phyloP scores from a whole-genome alignment of 2,329 filamentous ascomycete genomes.

The Hypoxylon sp. region DNA sequence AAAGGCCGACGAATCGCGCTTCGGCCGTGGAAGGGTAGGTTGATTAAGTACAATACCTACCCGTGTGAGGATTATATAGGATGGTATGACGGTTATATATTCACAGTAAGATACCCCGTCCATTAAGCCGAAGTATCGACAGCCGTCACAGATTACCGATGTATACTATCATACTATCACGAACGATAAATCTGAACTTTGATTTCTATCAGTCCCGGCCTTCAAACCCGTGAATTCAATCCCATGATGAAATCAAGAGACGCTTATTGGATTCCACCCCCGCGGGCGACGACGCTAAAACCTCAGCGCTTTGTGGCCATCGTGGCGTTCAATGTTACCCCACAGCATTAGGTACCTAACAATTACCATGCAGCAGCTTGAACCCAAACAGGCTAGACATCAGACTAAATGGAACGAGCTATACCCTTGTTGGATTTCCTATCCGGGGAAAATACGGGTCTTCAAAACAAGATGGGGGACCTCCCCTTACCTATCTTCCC shows the following conservation, averaged over 20 bases:
- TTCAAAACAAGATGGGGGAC: slow-evolving; percentile 3
- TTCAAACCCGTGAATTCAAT: slow-evolving; percentile 19
- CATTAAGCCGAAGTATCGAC: slow-evolving; percentile 21
- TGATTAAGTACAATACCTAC: neutral
- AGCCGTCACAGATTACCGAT: neutral
- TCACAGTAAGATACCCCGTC: slow-evolving; percentile 24
- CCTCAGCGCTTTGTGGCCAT: slow-evolving; percentile 9
- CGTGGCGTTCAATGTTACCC: too few relatives aligned
- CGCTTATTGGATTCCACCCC: slow-evolving; percentile 36
- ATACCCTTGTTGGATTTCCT: slow-evolving; percentile 20
- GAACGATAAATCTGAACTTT: slow-evolving; percentile 2
- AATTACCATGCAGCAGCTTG: slow-evolving; percentile 5
- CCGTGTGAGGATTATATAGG: neutral
- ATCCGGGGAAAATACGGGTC: slow-evolving; percentile 31
- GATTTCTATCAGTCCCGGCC: neutral
- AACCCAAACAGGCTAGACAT: slow-evolving; percentile 15
- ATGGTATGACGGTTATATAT: slow-evolving; percentile 17
- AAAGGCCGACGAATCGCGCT: slow-evolving; percentile 21
- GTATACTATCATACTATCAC: slow-evolving; percentile 1
- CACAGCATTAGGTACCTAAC: too few relatives aligned
- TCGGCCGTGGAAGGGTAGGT: slow-evolving; percentile 1
- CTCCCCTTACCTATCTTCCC: slow-evolving; percentile 24
- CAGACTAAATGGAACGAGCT: slow-evolving; percentile 5
- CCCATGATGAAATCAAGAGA: slow-evolving; percentile 22
- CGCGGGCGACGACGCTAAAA: slow-evolving; percentile 12